phyloP scores from a whole-genome alignment of 306 rosid genomes.

The Elaeagnus macrophylla region DNA sequence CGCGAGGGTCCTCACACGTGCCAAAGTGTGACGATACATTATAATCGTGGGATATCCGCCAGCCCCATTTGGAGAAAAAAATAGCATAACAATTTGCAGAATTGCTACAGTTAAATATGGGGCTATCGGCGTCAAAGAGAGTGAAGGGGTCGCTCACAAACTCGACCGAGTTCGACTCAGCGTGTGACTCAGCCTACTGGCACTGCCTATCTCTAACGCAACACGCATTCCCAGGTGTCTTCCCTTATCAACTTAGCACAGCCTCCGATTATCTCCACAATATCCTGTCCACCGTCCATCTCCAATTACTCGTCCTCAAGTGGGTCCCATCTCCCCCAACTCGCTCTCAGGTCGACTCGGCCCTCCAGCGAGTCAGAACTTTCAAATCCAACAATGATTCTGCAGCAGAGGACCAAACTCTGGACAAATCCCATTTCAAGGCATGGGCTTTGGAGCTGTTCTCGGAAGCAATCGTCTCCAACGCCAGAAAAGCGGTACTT shows the following conservation, averaged over 20 bases:
- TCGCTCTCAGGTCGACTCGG: constrained; percentile 53
- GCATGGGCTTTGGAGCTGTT: constrained; percentile 61
- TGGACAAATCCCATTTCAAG: constrained; percentile 37
- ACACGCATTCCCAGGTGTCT: constrained; percentile 52
- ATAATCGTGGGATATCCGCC: no score
- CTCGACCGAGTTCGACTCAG: constrained; percentile 50
- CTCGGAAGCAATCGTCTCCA: constrained; percentile 36
- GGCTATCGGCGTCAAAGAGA: constrained; percentile 56
- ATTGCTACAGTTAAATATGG: constrained; percentile 29
- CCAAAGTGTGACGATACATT: neutral
- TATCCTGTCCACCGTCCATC: constrained; percentile 22
- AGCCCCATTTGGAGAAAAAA: neutral
- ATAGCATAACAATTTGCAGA: neutral
- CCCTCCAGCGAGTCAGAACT: constrained; percentile 36
- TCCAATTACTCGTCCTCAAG: constrained; percentile 38
- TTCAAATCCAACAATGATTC: neutral
- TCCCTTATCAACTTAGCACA: constrained; percentile 60
- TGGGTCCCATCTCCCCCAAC: constrained; percentile 61
- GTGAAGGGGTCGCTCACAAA: constrained; percentile 29
- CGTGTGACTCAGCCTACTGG: constrained; percentile 46
- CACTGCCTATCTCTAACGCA: constrained; percentile 59
- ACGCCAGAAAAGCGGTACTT: constrained; percentile 42
- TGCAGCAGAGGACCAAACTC: constrained; percentile 2
- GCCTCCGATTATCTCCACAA: constrained; percentile 60
- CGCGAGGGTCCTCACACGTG: neutral